phyloP scores from a whole-genome alignment of 345 rosid species.

The Bruguiera sexangula region DNA sequence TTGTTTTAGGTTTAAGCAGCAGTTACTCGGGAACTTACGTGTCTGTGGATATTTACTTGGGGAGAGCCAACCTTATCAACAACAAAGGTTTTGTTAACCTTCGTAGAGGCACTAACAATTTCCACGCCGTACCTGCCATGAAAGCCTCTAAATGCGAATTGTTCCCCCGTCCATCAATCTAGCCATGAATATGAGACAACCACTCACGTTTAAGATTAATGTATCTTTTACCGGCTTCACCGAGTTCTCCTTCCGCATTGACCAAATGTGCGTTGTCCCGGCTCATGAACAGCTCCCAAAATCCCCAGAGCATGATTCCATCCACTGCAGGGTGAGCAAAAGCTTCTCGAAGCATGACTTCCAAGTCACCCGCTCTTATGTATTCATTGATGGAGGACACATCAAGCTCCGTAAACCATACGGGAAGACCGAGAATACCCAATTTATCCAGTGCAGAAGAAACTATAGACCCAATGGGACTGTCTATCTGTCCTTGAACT shows the following conservation, averaged over 20 bases:
- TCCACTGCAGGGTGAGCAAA: constrained; percentile 90
- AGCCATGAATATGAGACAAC: constrained; percentile 51
- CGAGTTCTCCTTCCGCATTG: constrained; percentile 79
- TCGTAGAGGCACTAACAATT: constrained; percentile 36
- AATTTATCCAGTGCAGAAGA: constrained; percentile 68
- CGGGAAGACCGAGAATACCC: constrained; percentile 69
- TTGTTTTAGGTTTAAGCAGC: constrained; percentile 5
- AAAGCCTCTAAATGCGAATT: constrained; percentile 70
- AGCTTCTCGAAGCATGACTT: constrained; percentile 91
- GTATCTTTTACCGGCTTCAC: constrained; percentile 70
- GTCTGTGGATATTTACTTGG: background rate
- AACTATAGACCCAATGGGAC: constrained; percentile 73
- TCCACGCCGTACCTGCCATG: constrained; percentile 66
- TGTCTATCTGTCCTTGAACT: constrained; percentile 89
- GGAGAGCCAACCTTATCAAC: constrained; percentile 51
- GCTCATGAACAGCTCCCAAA: constrained; percentile 95
- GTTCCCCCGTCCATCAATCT: constrained; percentile 50
- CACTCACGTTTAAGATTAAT: constrained; percentile 69
- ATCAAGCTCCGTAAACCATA: constrained; percentile 96
- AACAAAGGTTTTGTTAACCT: constrained; percentile 45
- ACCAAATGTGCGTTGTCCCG: constrained; percentile 69
- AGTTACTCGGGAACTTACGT: constrained; percentile 11
- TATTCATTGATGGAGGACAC: constrained; percentile 75
- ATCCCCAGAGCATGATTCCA: constrained; percentile 95
- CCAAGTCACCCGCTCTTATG: constrained; percentile 88